Evolutionary conservation across 768 basidiomycete species (phyloP).

Genomic region (Mrakia gelida): DNA sequence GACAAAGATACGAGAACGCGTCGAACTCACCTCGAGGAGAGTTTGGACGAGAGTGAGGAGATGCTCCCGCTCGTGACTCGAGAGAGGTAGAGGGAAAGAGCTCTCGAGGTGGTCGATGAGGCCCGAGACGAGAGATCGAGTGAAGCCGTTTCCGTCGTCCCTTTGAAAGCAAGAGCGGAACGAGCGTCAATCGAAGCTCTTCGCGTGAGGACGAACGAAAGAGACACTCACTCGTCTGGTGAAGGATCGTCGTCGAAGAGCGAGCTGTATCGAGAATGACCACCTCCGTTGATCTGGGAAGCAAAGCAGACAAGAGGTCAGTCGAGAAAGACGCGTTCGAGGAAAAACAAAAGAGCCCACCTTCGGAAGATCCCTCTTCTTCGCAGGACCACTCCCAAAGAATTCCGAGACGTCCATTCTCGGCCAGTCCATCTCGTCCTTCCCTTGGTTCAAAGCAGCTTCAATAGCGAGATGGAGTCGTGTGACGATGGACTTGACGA

Average conservation of each 20-base stretch:
- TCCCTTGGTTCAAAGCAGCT: slow-evolving; percentile 41
- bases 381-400: slow-evolving; percentile 39
- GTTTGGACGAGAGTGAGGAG: slow-evolving; percentile 80
- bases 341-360: neutral
- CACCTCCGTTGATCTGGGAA: neutral
- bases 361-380: neutral
- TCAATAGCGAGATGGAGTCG: slow-evolving; percentile 56
- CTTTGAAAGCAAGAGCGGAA: neutral
- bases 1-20: slow-evolving; percentile 12
- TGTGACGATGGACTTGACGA: slow-evolving; percentile 76
- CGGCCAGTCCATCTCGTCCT: slow-evolving; percentile 47
- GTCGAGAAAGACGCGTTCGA: neutral
- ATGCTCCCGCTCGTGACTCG: slow-evolving; percentile 74
- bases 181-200: neutral
- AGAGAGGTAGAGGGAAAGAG: slow-evolving; percentile 63
- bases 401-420: slow-evolving; percentile 59
- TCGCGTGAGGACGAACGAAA: neutral
- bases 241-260: slow-evolving; percentile 24
- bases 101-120: slow-evolving; percentile 64
- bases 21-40: slow-evolving; percentile 69
- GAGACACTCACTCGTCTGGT: slow-evolving; percentile 10
- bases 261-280: slow-evolving; percentile 22
- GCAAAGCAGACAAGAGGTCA: neutral
- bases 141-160: slow-evolving; percentile 29
- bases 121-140: slow-evolving; percentile 34